Conservation (phyloP, 495 filamentous ascomycete genomes). For the Jackrogersella minutella region DNA sequence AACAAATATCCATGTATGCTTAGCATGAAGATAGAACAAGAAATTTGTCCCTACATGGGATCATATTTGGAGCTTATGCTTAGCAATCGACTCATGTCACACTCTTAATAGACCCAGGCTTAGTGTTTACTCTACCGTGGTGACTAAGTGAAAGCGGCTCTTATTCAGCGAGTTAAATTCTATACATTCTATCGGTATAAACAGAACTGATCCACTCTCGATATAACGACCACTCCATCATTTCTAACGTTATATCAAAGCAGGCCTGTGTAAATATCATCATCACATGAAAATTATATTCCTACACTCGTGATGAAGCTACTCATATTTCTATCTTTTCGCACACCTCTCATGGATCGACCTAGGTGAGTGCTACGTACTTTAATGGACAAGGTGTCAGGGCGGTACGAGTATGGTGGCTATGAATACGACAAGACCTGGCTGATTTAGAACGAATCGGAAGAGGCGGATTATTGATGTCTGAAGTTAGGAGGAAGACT, state of each 20-base stretch:
- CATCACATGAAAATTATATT: no score
- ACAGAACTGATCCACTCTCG: background rate
- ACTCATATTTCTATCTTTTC: conserved; percentile 10
- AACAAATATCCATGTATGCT: conserved; percentile 4
- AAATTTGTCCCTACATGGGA: background rate
- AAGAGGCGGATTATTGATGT: background rate
- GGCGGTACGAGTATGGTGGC: background rate
- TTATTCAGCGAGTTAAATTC: conserved; percentile 4
- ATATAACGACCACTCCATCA: background rate
- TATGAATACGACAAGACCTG: conserved; percentile 3
- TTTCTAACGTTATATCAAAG: background rate
- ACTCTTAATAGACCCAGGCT: conserved; percentile 7
- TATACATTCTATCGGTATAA: background rate
- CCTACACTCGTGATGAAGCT: no score
- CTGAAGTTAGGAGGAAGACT: background rate
- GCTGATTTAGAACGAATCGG: background rate
- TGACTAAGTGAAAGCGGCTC: background rate
- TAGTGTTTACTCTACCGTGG: conserved; percentile 2
- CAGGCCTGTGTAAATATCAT: no score
- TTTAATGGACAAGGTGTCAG: no score
- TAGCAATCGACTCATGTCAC: conserved; percentile 27
- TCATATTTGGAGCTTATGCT: conserved; percentile 36
- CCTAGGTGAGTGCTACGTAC: no score
- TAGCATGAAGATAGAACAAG: conserved; percentile 4
- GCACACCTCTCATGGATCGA: no score